phyloP scores from a whole-genome alignment of 208 protist genomes.

The Leishmania mexicana region DNA sequence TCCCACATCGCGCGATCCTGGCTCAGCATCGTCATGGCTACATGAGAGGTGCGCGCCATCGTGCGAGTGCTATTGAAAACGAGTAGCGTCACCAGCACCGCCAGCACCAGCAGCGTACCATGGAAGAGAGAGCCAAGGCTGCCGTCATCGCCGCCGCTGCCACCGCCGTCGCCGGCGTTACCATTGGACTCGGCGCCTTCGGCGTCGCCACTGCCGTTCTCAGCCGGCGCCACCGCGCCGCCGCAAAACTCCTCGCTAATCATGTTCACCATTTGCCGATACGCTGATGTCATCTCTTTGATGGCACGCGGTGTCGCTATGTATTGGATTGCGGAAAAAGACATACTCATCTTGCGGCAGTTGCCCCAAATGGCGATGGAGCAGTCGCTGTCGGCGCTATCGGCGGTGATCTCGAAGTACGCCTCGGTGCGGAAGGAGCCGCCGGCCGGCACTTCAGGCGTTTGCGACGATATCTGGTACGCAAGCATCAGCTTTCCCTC shows the following conservation, averaged over 20 bases:
- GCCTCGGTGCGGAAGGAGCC: conserved; percentile 79
- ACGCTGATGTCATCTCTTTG: conserved; percentile 78
- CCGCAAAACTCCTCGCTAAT: conserved; percentile 66
- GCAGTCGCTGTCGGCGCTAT: conserved; percentile 51
- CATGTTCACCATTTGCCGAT: conserved; percentile 81
- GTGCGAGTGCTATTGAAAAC: conserved; percentile 54
- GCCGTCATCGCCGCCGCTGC: conserved; percentile 23
- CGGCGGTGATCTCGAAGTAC: conserved; percentile 69
- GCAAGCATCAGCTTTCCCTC: conserved; percentile 51
- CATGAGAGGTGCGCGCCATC: conserved; percentile 34
- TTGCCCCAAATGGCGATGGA: conserved; percentile 70
- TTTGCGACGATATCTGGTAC: conserved; percentile 88
- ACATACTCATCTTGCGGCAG: conserved; percentile 77
- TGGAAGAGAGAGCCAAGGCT: conserved; percentile 56
- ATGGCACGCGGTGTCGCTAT: conserved; percentile 71
- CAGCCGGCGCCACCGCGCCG: conserved; percentile 25
- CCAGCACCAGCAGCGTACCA: conserved; percentile 60
- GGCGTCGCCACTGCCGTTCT: conserved; percentile 2
- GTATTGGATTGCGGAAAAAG: conserved; percentile 71
- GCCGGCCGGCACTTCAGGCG: conserved; percentile 67
- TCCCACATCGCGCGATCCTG: conserved; percentile 23
- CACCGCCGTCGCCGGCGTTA: conserved; percentile 8
- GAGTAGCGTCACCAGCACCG: conserved; percentile 60
- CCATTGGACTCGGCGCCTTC: conserved; percentile 4
- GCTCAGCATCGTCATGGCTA: conserved; percentile 31